Base-by-base conservation (phyloP, 495 filamentous ascomycete species). In the Jackrogersella minutella region DNA sequence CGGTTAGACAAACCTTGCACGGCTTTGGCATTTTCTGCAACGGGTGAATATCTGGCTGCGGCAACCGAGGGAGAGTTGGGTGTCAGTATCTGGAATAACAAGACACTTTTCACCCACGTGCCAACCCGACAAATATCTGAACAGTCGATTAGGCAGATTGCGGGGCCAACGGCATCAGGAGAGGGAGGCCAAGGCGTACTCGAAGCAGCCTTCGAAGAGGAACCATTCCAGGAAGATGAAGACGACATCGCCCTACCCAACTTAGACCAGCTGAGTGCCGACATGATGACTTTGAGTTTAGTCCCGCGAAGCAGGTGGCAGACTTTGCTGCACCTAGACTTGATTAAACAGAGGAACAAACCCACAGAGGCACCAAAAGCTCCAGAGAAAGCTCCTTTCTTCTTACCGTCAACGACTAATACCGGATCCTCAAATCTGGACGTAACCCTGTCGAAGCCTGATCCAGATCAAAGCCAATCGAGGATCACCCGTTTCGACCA, bases 321-420 rank as follows among this genome's bases (percentile, higher is more conserved):
- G 76, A 95, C 90, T 5, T 80, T 99, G 9, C 79, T 98, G 55
- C 89, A 98, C 69, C 84, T 99, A 5, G 93, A 98, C 70, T 77
- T 90, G 37, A 95, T 99, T 74, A 91, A 88, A 75, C 86, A 90
- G 77, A 92, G 95, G 53, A 99, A 99, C 78, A 97, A 93, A 77
- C 96, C 95, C 5, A 93, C 87, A 66, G 91, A 96, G 77, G 84
- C 93, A 0, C 93, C 93, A 22, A 97, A 98, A 80, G 84, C 86
- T 2, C 95, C 96, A 3, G 90, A 97, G 73, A 97, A 95, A 72
- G 93, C 95, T 0, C 95, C 95, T 1, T 99, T 99, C 79, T 99
- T 98, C 81, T 82, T 99, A 11, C 91, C 93, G 9, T 89, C 91
- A 1, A 77, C 91, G 9, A 77, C 80, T 3, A 80, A 78, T 7